Evolutionary conservation across 1,284 basidiomycete genomes (phyloP), one percentile per base, ranked within the genome.

Genomic region (Trichosporon asahii): DNA sequence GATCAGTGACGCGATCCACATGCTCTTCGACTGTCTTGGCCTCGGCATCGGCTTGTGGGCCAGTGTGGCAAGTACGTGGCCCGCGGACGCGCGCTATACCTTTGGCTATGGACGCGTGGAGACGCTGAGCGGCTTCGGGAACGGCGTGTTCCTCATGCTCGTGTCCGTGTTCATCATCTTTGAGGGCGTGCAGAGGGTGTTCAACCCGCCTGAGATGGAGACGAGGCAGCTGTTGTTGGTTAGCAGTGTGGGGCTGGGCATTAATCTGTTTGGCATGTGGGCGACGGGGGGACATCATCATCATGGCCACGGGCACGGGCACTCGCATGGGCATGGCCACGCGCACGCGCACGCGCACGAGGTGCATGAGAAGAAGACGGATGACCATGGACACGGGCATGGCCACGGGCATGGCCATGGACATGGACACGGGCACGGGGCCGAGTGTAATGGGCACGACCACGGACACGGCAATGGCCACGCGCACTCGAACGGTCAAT

Each of bases 21-120:
- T 99, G 97, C 93, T 95, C 27, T 99, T 99, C 78, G 97, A 99
- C 84, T 99, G 97, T 79, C 90, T 98, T 85, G 96, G 96, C 1
- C 94, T 99, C 69, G 96, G 90, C 0, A 94, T 99, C 75, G 97
- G 97, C 1, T 86, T 99, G 1, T 90, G 98, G 73, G 97, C 97
- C 2, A 95, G 93, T 29, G 93, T 99, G 12, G 98, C 98, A 91
- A 94, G 95, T 0, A 95, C 92, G 4, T 99, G 97, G 97, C 90
- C 93, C 60, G 93, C 94, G 0, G 95, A 99, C 83, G 90, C 92
- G 74, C 87, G 89, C 25, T 99, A 96, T 83, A 98, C 97, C 9
- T 99, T 97, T 80, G 97, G 96, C 23, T 99, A 97, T 83, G 90
- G 91, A 1, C 89, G 97, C n/a, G 95, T 99, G n/a, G 97, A 99